phyloP scores from a whole-genome alignment of 768 basidiomycete genomes.

The Hysterangium stoloniferum region DNA sequence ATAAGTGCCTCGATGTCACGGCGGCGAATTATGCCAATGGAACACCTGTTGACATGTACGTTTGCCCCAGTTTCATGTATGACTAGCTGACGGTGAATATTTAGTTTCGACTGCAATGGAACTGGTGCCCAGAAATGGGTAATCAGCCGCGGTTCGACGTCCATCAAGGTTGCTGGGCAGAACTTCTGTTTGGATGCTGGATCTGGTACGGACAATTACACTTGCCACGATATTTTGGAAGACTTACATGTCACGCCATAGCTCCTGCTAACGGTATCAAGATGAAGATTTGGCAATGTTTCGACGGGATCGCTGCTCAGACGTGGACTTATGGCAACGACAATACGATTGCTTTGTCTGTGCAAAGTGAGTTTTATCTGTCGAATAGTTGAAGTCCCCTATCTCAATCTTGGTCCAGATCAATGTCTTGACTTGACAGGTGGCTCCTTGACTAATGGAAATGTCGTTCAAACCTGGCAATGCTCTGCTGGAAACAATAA shows the following conservation, averaged over 20 bases:
- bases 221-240: too few relatives aligned
- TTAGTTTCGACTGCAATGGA: constrained; percentile 29
- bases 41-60: constrained; percentile 30
- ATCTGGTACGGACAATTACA: too few relatives aligned
- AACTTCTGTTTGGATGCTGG: constrained; percentile 26
- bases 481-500: neutral
- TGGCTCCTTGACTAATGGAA: constrained; percentile 1
- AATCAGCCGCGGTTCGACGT: constrained; percentile 19
- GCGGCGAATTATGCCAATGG: constrained; percentile 24
- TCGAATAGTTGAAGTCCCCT: neutral
- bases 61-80: neutral
- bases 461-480: neutral
- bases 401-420: neutral
- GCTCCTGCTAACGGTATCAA: constrained; percentile 7
- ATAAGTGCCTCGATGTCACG: constrained; percentile 28
- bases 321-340: constrained; percentile 2
- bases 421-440: constrained; percentile 1
- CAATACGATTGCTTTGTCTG: neutral
- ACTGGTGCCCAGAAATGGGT: constrained; percentile 27
- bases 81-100: neutral
- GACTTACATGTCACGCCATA: too few relatives aligned
- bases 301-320: neutral
- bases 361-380: neutral
- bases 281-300: constrained; percentile 8
- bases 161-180: constrained; percentile 22